Evolutionary conservation across 495 filamentous ascomycete species (phyloP).

Genomic region (Massariosphaeria phaeospora): DNA sequence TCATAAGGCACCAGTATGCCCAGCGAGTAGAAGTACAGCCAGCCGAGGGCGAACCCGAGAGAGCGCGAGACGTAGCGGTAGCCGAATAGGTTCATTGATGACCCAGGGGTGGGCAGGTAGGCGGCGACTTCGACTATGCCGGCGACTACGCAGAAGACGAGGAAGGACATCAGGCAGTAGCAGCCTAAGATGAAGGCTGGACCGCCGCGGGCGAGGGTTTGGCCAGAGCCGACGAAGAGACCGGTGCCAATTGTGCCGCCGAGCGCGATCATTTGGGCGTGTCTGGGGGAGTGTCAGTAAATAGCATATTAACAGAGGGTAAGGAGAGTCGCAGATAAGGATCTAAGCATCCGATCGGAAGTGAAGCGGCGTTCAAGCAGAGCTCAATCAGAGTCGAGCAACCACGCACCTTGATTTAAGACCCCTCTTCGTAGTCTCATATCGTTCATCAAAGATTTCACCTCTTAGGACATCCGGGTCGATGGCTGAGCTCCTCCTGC

Average conservation of each 20-base stretch:
- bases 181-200: constrained; percentile 57
- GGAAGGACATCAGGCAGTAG: constrained; percentile 35
- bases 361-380: neutral
- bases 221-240: constrained; percentile 58
- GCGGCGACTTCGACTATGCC: constrained; percentile 41
- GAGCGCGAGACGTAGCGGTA: constrained; percentile 50
- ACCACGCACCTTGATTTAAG: constrained; percentile 5
- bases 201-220: constrained; percentile 55
- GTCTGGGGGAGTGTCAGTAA: constrained; percentile 18
- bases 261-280: constrained; percentile 38
- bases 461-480: constrained; percentile 18
- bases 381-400: neutral
- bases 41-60: constrained; percentile 47
- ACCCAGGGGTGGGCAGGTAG: constrained; percentile 42
- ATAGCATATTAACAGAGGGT: too few species aligned
- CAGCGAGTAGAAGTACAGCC: constrained; percentile 43
- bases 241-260: constrained; percentile 47
- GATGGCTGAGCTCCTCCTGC: constrained; percentile 24
- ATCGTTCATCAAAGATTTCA: constrained; percentile 32
- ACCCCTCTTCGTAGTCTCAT: constrained; percentile 29
- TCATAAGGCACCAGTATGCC: constrained; percentile 39
- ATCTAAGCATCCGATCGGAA: neutral
- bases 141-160: constrained; percentile 37
- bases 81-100: constrained; percentile 42
- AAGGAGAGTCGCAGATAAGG: neutral